Conservation (phyloP, 495 filamentous ascomycete species). For the Cercophora newfieldiana region DNA sequence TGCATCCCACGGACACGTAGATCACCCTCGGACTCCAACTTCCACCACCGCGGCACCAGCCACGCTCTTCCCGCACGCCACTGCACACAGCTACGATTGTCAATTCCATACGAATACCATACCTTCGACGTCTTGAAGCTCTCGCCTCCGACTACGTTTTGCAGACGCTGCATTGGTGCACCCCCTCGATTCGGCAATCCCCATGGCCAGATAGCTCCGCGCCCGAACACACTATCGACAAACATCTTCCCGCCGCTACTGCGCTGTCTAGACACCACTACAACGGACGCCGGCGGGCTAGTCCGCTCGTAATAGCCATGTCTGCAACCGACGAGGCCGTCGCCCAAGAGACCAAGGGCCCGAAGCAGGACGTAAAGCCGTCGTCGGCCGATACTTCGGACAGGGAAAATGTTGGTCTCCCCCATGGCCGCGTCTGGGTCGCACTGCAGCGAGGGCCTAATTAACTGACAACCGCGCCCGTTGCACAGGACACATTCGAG, state of each 20-base stretch:
- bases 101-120: neutral
- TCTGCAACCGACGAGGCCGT: slow-evolving; percentile 18
- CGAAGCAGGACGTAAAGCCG: neutral
- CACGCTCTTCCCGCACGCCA: slow-evolving; percentile 1
- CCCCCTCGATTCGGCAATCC: neutral
- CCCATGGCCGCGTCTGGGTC: neutral
- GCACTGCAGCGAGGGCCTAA: neutral
- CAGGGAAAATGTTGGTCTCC: slow-evolving; percentile 22
- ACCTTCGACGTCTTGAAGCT: neutral
- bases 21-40: slow-evolving; percentile 11
- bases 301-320: slow-evolving; percentile 11
- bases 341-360: slow-evolving; percentile 9
- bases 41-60: neutral
- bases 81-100: neutral
- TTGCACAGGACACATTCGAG: slow-evolving; percentile 70
- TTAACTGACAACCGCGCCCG: neutral
- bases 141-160: neutral
- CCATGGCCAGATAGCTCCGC: slow-evolving; percentile 9
- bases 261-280: slow-evolving; percentile 1
- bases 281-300: neutral
- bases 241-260: neutral
- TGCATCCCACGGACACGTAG: slow-evolving; percentile 2
- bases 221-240: neutral
- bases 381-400: slow-evolving; percentile 14
- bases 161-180: neutral